Conservation (phyloP, 1,284 basidiomycete genomes). For the Caloboletus firmus region DNA sequence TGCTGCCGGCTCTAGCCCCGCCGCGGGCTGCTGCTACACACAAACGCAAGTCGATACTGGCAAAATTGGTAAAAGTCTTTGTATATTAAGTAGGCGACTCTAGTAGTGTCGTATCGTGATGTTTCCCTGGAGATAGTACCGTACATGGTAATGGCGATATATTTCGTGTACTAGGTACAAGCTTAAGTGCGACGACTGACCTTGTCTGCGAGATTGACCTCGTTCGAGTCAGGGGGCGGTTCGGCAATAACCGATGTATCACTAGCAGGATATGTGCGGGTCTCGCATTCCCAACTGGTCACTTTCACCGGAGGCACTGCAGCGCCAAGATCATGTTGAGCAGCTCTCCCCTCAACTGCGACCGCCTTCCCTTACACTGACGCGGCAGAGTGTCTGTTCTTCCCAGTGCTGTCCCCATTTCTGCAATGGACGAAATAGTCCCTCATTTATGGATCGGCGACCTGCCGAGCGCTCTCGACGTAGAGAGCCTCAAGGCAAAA, state of each 20-base stretch:
- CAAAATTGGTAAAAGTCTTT: conserved; percentile 16
- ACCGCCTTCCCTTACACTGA: not conserved
- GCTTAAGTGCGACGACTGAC: too few relatives aligned
- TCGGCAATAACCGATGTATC: too few relatives aligned
- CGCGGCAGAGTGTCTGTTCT: not conserved
- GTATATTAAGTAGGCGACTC: not conserved
- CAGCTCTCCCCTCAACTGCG: conserved; percentile 11
- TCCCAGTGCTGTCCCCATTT: not conserved
- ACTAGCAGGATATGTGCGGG: too few relatives aligned
- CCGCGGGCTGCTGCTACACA: not conserved
- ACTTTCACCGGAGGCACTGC: too few relatives aligned
- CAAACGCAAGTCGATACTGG: conserved; percentile 20
- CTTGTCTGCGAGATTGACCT: too few relatives aligned
- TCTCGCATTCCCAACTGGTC: too few relatives aligned
- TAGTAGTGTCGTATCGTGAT: too few relatives aligned
- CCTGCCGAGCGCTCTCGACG: conserved; percentile 54
- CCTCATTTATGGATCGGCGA: conserved; percentile 68
- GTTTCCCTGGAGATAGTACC: too few relatives aligned
- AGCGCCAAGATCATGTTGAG: not conserved
- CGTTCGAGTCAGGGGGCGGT: too few relatives aligned
- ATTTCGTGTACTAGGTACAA: not conserved
- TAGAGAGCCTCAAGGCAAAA: conserved; percentile 53
- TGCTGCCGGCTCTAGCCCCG: not conserved
- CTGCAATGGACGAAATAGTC: conserved; percentile 52
- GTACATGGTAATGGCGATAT: not conserved